A percentile compares a stretch with the other conserved stretches of the same genome.
phyloP scores from a whole-genome alignment of 331 rosid species.

The Spiraea crenata region DNA sequence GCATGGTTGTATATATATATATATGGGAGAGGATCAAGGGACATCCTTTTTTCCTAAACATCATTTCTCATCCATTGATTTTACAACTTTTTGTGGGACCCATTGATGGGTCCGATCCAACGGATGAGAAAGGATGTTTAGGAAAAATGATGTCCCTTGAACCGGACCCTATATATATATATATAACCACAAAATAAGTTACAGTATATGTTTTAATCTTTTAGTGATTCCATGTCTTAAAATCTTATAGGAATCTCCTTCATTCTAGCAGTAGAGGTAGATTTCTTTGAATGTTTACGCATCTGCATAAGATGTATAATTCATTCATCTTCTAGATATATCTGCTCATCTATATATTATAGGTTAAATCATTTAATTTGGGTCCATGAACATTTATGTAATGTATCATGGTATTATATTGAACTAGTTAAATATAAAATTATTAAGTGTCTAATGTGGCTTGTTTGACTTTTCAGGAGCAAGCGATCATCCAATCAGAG shows the following conservation, averaged over 20 bases:
- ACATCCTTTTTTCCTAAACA: no score
- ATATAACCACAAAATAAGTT: no score
- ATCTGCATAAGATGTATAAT: background rate
- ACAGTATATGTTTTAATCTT: no score
- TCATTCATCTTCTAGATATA: background rate
- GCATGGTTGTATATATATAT: no score
- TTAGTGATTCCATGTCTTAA: background rate
- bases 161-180: no score
- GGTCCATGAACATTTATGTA: background rate
- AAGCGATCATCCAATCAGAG: background rate
- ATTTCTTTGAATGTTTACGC: background rate
- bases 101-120: no score
- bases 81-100: no score
- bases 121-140: no score
- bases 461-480: constrained; percentile 12
- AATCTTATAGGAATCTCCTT: background rate
- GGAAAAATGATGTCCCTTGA: no score
- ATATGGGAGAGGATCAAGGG: no score
- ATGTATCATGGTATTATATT: background rate
- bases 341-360: background rate
- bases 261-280: no score
- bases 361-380: background rate
- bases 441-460: background rate
- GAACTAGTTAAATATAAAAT: background rate
- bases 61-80: no score